Evolutionary conservation across 768 basidiomycete genomes (phyloP).

Genomic region (Lactarius sanguifluus): DNA sequence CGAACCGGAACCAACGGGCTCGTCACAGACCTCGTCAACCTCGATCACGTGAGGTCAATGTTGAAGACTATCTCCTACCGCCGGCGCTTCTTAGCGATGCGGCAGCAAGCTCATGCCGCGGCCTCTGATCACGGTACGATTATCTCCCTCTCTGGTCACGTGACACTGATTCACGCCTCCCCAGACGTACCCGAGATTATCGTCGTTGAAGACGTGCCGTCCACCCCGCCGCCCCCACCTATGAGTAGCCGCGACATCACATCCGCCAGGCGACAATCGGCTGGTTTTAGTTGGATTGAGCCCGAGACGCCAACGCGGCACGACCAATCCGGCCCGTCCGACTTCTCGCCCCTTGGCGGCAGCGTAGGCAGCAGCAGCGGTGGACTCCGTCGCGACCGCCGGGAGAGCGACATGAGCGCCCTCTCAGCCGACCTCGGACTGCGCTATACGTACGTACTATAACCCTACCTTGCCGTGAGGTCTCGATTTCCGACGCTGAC

Average conservation of each 20-base stretch:
- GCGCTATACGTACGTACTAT: slow-evolving; percentile 48
- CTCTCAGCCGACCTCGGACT: slow-evolving; percentile 49
- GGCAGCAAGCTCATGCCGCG: slow-evolving; percentile 42
- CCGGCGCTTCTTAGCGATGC: slow-evolving; percentile 58
- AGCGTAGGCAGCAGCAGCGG: not conserved
- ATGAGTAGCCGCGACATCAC: slow-evolving; percentile 56
- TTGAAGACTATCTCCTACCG: slow-evolving; percentile 75
- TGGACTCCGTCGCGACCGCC: slow-evolving; percentile 54
- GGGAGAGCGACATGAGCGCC: slow-evolving; percentile 60
- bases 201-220: slow-evolving; percentile 54
- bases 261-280: slow-evolving; percentile 34
- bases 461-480: not conserved
- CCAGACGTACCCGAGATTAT: slow-evolving; percentile 71
- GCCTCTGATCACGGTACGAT: slow-evolving; percentile 37
- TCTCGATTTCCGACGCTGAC: not conserved
- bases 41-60: slow-evolving; percentile 81
- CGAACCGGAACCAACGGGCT: slow-evolving; percentile 75
- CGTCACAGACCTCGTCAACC: slow-evolving; percentile 79
- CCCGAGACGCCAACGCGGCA: slow-evolving; percentile 39
- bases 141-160: slow-evolving; percentile 1
- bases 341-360: slow-evolving; percentile 42
- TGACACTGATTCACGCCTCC: not conserved
- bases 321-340: slow-evolving; percentile 37
- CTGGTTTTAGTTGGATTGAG: slow-evolving; percentile 27
- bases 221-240: slow-evolving; percentile 41